These are phyloP conservation scores for Cryphonectria radicalis DNA, from an alignment of 2,329 filamentous ascomycete genomes.

Conservation along the genomic window DNA sequence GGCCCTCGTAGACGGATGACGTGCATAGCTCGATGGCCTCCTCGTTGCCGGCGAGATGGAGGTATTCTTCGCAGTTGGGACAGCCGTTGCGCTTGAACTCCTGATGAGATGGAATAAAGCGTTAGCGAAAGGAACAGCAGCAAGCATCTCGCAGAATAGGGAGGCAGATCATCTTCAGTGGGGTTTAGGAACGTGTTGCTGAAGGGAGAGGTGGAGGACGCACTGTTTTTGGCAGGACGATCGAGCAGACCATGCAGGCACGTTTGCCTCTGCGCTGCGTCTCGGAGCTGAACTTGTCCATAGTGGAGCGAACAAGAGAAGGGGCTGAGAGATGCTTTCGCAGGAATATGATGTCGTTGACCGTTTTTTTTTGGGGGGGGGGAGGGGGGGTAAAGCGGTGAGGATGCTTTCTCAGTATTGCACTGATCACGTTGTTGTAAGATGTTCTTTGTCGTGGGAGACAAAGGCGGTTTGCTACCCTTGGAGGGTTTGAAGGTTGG, in stretches of 20 bases:
- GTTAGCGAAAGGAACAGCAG: slow-evolving; percentile 30
- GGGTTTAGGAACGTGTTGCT: background rate
- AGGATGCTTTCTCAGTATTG: background rate
- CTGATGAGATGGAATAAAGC: slow-evolving; percentile 45
- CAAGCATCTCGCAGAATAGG: background rate
- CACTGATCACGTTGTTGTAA: background rate
- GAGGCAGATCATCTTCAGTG: background rate
- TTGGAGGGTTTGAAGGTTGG: background rate
- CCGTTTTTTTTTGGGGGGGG: background rate
- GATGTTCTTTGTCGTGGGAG: background rate
- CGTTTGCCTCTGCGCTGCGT: slow-evolving; percentile 81
- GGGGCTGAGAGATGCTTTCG: background rate
- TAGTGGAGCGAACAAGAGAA: background rate
- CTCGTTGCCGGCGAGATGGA: slow-evolving; percentile 76
- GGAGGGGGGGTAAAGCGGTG: too few species aligned
- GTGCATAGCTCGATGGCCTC: slow-evolving; percentile 93
- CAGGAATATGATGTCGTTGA: background rate
- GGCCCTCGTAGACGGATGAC: slow-evolving; percentile 91
- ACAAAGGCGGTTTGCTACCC: background rate
- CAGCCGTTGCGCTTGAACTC: slow-evolving; percentile 88
- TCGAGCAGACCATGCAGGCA: slow-evolving; percentile 98
- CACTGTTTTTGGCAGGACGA: slow-evolving; percentile 82
- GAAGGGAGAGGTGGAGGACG: slow-evolving; percentile 34
- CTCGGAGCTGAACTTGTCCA: slow-evolving; percentile 21
- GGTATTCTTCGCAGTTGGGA: slow-evolving; percentile 94